These are phyloP conservation scores for Aspergillus novofumigatus DNA, from an alignment of 2,329 filamentous ascomycete species.

Conservation along the genomic window DNA sequence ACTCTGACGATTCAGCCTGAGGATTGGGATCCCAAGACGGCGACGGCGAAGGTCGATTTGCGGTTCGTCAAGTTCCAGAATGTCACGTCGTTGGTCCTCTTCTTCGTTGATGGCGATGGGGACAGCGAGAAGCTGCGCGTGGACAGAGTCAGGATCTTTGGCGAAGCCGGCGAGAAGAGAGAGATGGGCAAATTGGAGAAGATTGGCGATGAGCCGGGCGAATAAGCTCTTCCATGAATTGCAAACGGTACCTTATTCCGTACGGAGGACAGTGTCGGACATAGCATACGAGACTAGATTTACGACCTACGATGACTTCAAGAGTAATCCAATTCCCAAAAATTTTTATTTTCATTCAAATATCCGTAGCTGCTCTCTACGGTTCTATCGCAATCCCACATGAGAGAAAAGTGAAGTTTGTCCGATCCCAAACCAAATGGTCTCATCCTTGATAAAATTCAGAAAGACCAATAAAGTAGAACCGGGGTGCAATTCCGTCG, in stretches of 20 bases:
- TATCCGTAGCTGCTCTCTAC: neutral
- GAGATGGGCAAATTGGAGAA: slow-evolving; percentile 95
- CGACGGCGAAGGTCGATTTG: slow-evolving; percentile 67
- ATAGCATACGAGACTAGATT: neutral
- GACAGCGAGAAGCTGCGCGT: slow-evolving; percentile 81
- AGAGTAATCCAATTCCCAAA: neutral
- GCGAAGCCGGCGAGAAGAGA: slow-evolving; percentile 85
- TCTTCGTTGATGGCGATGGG: slow-evolving; percentile 80
- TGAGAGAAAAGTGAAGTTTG: slow-evolving; percentile 35
- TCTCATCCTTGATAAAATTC: slow-evolving; percentile 41
- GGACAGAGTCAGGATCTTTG: slow-evolving; percentile 61
- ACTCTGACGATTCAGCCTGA: slow-evolving; percentile 66
- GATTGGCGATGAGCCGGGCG: slow-evolving; percentile 70
- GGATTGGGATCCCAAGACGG: slow-evolving; percentile 74
- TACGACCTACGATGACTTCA: neutral
- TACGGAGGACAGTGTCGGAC: neutral
- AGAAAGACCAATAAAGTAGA: slow-evolving; percentile 49
- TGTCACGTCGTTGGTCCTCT: slow-evolving; percentile 78
- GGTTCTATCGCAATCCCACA: neutral
- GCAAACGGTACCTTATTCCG: neutral
- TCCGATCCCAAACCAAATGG: slow-evolving; percentile 54
- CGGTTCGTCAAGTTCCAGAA: slow-evolving; percentile 98
- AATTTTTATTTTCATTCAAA: neutral
- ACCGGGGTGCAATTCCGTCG: slow-evolving; percentile 71
- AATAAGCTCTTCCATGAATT: slow-evolving; percentile 37